phyloP scores from a whole-genome alignment of 257 asterid species.

The Solanum appendiculatum region DNA sequence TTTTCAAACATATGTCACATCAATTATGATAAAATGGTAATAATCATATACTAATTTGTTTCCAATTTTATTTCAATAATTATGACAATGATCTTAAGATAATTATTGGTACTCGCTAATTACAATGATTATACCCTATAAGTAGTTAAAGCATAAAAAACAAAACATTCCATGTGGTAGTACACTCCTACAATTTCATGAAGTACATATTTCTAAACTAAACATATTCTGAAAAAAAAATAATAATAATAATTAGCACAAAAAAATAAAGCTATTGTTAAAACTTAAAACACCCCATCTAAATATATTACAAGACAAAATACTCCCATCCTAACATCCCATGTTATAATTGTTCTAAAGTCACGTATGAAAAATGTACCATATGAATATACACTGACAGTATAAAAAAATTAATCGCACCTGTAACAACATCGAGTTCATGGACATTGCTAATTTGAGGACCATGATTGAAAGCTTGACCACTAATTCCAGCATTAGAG shows the following conservation, averaged over 20 bases:
- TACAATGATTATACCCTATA: constrained; percentile 2
- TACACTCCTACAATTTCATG: constrained; percentile 3
- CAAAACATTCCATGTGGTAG: constrained; percentile 37
- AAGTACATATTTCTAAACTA: not conserved
- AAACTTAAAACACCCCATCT: not conserved
- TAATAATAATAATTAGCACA: too few species aligned
- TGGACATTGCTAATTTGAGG: constrained; percentile 73
- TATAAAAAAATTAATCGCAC: constrained; percentile 11
- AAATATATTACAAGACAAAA: constrained; percentile 8
- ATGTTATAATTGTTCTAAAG: not conserved
- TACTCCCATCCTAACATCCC: constrained; percentile 2
- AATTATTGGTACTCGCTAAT: not conserved
- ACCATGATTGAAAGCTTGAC: constrained; percentile 80
- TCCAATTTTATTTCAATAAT: not conserved
- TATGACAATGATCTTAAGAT: not conserved
- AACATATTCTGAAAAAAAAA: not conserved
- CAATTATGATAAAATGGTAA: not conserved
- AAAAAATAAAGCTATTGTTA: not conserved
- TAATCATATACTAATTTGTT: not conserved
- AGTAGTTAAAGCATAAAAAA: not conserved
- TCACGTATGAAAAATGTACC: not conserved
- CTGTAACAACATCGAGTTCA: constrained; percentile 82
- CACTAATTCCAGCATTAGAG: constrained; percentile 83
- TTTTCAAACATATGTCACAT: not conserved
- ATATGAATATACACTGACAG: not conserved